These are phyloP conservation scores for Cytospora paraplurivora DNA, from an alignment of 2,329 filamentous ascomycete species.

Conservation along the genomic window DNA sequence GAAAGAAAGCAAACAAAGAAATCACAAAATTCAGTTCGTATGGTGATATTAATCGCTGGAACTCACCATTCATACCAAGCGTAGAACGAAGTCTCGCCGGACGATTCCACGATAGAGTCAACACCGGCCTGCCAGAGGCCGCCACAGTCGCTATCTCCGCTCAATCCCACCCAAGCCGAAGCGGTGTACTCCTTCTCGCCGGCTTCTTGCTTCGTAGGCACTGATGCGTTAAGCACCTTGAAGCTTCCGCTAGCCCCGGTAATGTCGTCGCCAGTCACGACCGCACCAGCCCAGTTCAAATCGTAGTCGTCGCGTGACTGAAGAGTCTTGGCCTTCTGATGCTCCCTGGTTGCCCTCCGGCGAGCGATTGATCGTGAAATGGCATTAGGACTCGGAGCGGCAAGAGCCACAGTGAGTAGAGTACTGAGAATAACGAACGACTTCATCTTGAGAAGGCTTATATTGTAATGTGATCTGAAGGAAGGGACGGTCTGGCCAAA, in stretches of 20 bases:
- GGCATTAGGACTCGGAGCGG: slow-evolving; percentile 65
- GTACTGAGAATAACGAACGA: slow-evolving; percentile 8
- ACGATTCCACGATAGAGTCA: slow-evolving; percentile 52
- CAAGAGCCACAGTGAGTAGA: slow-evolving; percentile 12
- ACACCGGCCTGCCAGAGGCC: slow-evolving; percentile 60
- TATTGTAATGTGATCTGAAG: too few relatives aligned
- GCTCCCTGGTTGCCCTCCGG: slow-evolving; percentile 7
- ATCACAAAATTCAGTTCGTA: not conserved
- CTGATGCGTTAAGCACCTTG: slow-evolving; percentile 47
- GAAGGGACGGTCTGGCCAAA: too few relatives aligned
- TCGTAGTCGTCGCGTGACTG: slow-evolving; percentile 2
- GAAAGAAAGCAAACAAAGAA: too few relatives aligned
- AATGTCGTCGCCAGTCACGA: slow-evolving; percentile 51
- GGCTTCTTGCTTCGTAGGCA: slow-evolving; percentile 41
- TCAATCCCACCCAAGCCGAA: slow-evolving; percentile 62
- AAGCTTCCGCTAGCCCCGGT: slow-evolving; percentile 46
- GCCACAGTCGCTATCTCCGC: slow-evolving; percentile 41
- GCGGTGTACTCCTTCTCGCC: slow-evolving; percentile 44
- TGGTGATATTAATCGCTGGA: not conserved
- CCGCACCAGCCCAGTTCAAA: slow-evolving; percentile 60
- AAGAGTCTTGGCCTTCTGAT: not conserved
- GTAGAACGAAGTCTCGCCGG: slow-evolving; percentile 42
- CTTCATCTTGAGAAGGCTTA: slow-evolving; percentile 8
- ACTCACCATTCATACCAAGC: slow-evolving; percentile 57
- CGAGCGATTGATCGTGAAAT: slow-evolving; percentile 32